Percentiles rank a stretch among this genome's conserved stretches.
Evolutionary conservation across 345 rosid genomes (phyloP).

Genomic region (Raphanus sativus): DNA sequence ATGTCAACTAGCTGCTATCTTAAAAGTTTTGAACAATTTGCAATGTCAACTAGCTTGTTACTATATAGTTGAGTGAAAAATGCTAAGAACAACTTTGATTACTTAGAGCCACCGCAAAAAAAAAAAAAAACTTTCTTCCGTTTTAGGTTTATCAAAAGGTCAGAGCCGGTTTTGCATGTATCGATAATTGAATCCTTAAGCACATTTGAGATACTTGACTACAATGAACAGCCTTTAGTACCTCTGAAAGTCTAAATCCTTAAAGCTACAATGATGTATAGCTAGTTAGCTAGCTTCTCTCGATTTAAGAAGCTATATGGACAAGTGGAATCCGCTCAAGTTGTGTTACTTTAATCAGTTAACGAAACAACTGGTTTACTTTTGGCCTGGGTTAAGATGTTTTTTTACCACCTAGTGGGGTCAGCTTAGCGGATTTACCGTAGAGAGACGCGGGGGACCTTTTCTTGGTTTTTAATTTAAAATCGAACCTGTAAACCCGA

Average conservation of each 20-base stretch:
- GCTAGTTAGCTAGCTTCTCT: background rate
- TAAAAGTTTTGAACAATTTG: background rate
- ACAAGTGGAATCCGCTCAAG: background rate
- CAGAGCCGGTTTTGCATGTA: constrained; percentile 1
- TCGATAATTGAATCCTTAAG: constrained; percentile 14
- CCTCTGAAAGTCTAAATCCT: constrained; percentile 10
- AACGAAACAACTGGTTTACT: background rate
- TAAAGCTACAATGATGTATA: background rate
- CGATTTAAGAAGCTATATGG: background rate
- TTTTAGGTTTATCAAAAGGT: constrained; percentile 29
- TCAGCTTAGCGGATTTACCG: constrained; percentile 21
- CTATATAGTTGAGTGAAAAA: background rate
- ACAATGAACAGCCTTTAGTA: constrained; percentile 17
- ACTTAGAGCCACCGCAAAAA: background rate
- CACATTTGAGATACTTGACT: constrained; percentile 4
- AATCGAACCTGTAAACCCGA: constrained; percentile 33
- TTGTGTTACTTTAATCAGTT: constrained; percentile 3
- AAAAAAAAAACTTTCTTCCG: background rate
- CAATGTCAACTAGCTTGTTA: background rate
- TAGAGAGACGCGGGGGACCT: constrained; percentile 21
- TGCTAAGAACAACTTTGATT: background rate
- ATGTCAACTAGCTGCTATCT: background rate
- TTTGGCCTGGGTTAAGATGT: background rate
- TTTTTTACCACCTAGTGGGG: background rate
- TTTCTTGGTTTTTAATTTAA: background rate